These are phyloP conservation scores for Annulohypoxylon moriforme DNA, from an alignment of 495 filamentous ascomycete genomes.

Conservation along the genomic window DNA sequence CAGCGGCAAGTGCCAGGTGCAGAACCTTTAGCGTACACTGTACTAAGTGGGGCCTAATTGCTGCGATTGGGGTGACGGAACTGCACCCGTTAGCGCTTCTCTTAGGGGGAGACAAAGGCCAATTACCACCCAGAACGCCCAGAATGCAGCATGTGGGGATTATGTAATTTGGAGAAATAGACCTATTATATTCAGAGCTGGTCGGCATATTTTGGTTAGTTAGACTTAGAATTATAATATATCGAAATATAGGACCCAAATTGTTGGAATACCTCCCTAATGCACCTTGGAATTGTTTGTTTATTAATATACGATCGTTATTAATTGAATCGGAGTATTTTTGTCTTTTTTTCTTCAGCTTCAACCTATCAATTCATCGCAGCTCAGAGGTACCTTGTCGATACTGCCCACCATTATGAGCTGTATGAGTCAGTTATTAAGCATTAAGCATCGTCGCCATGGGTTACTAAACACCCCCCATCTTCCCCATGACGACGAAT, in stretches of 20 bases:
- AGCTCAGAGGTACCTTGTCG: slow-evolving; percentile 5
- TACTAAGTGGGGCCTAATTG: neutral
- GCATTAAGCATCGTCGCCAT: slow-evolving; percentile 21
- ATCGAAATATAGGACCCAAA: slow-evolving; percentile 27
- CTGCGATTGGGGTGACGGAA: slow-evolving; percentile 25
- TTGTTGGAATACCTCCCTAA: neutral
- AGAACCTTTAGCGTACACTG: neutral
- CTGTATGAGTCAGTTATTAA: slow-evolving; percentile 27
- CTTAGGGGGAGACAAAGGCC: slow-evolving; percentile 21
- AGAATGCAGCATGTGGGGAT: neutral
- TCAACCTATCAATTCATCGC: slow-evolving; percentile 18
- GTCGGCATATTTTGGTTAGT: too few relatives aligned
- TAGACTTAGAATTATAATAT: neutral
- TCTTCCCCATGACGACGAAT: slow-evolving; percentile 18
- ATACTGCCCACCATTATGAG: slow-evolving; percentile 29
- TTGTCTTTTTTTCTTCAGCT: slow-evolving; percentile 3
- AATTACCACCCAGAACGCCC: neutral
- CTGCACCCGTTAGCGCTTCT: slow-evolving; percentile 22
- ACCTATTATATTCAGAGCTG: slow-evolving; percentile 22
- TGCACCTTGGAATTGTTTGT: slow-evolving; percentile 29
- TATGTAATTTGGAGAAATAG: slow-evolving; percentile 11
- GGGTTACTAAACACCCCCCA: slow-evolving; percentile 8
- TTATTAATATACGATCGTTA: slow-evolving; percentile 31
- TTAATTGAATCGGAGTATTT: slow-evolving; percentile 27
- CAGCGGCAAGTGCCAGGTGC: slow-evolving; percentile 23